Evolutionary conservation across 306 rosid genomes (phyloP), one percentile per base, ranked within the genome.

Genomic region (Biancaea sappan): DNA sequence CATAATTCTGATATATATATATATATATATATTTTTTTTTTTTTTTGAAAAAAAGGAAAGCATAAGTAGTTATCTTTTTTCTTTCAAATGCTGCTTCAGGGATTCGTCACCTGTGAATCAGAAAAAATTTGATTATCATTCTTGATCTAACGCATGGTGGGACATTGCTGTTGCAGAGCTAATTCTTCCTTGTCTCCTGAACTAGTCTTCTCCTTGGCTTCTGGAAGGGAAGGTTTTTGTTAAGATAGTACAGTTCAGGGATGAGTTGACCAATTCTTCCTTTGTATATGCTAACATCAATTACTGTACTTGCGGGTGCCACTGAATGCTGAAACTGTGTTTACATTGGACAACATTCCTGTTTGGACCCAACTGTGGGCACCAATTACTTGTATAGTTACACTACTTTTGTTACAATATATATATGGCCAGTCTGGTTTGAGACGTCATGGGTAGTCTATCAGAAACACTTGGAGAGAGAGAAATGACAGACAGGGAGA

Each of bases 241-340:
- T 64, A 53, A 74, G 14, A 66, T 48, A 65, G 73, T 21, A 29
- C 16, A 67, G 84, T 77, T 80, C 85, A 47, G 46, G 83, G 81
- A 79, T 75, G 74, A 60, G 57, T 80, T 72, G 80, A 80, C 78
- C 78, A 70, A 60, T 79, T 84, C 67, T 79, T 88, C 81, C 57
- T 54, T 34, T 85, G 96, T 86, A 79, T 77, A 84, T 82, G 96
- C 77, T 77, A 76, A 83, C 86, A 77, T 77, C 79, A 65, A 78
- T 75, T 73, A 63, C 66, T 73, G 80, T 73, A 81, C 79, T 80
- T 76, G 72, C 62, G 70, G 82, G 88, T 84, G 83, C 89, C 75
- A 0, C 72, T 53, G 8, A 67, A 59, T 51, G 79, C 75, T 69
- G 78, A 71, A 57, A 40, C 43, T 74, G 53, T 72, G 69, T 71